phyloP scores from a whole-genome alignment of 176 grass and related monocot genomes.

The Carex myosuroides region DNA sequence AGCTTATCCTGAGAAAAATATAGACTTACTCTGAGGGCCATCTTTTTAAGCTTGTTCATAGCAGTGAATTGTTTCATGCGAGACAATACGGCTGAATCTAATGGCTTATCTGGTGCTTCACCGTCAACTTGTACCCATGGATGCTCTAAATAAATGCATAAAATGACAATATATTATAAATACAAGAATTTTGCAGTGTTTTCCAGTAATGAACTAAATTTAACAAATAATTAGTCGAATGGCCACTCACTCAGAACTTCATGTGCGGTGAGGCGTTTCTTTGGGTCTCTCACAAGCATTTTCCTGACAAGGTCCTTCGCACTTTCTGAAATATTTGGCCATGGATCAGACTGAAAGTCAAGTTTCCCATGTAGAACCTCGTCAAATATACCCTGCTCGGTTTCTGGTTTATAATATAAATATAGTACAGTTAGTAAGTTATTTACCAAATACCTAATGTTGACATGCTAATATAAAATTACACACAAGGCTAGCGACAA shows the following conservation, averaged over 20 bases:
- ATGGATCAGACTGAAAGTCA: slow-evolving; percentile 78
- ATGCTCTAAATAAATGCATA: slow-evolving; percentile 45
- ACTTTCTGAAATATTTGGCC: slow-evolving; percentile 84
- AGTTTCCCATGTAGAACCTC: slow-evolving; percentile 80
- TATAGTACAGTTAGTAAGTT: not conserved
- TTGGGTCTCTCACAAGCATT: slow-evolving; percentile 84
- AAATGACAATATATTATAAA: not conserved
- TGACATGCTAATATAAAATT: not conserved
- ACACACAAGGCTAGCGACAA: not conserved
- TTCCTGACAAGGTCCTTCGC: slow-evolving; percentile 89
- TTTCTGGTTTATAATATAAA: slow-evolving; percentile 37
- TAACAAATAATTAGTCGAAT: not conserved
- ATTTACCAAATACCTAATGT: not conserved
- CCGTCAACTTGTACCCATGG: slow-evolving; percentile 86
- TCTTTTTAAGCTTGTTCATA: slow-evolving; percentile 93
- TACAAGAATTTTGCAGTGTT: not conserved
- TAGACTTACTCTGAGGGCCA: slow-evolving; percentile 69
- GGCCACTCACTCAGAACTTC: slow-evolving; percentile 75
- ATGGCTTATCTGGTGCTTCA: slow-evolving; percentile 68
- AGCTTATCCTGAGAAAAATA: not conserved
- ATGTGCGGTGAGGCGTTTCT: slow-evolving; percentile 67
- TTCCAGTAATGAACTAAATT: not conserved
- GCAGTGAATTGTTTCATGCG: slow-evolving; percentile 90
- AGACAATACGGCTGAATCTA: slow-evolving; percentile 80
- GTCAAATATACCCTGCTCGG: slow-evolving; percentile 94